Percentiles rank a stretch among this genome's conserved stretches.
Evolutionary conservation across 495 filamentous ascomycete genomes (phyloP).

Genomic region (Hypoxylon fuscum): DNA sequence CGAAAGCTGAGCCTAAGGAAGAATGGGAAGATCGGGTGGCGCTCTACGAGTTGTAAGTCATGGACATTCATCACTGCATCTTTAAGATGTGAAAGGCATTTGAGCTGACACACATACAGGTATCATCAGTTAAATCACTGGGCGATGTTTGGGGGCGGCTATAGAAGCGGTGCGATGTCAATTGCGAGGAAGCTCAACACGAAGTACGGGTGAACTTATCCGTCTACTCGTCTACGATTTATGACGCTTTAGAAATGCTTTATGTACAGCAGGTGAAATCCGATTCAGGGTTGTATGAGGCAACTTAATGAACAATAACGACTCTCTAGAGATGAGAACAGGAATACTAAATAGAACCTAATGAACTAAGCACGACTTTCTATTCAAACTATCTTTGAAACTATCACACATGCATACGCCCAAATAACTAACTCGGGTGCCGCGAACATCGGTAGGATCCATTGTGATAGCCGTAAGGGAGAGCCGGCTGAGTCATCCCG

Average conservation of each 20-base stretch:
- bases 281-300: no score
- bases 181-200: slow-evolving; percentile 75
- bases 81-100: no score
- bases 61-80: slow-evolving; percentile 1
- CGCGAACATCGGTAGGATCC: no score
- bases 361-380: no score
- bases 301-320: no score
- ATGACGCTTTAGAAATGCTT: no score
- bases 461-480: not conserved
- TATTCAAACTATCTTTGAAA: no score
- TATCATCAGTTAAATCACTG: slow-evolving; percentile 94
- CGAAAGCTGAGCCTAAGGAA: slow-evolving; percentile 80
- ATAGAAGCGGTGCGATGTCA: slow-evolving; percentile 73
- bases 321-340: no score
- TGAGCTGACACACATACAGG: slow-evolving; percentile 48
- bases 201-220: slow-evolving; percentile 65
- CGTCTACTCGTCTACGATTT: not conserved
- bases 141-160: slow-evolving; percentile 82
- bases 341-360: no score
- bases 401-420: no score
- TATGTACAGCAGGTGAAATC: no score
- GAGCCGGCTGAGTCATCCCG: slow-evolving; percentile 33
- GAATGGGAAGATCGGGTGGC: slow-evolving; percentile 84
- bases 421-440: no score
- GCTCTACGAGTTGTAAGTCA: slow-evolving; percentile 82